Percentiles rank a stretch among this genome's conserved stretches.
These are phyloP conservation scores for Solanum piurae DNA, from an alignment of 257 asterid species.

Conservation along the genomic window DNA sequence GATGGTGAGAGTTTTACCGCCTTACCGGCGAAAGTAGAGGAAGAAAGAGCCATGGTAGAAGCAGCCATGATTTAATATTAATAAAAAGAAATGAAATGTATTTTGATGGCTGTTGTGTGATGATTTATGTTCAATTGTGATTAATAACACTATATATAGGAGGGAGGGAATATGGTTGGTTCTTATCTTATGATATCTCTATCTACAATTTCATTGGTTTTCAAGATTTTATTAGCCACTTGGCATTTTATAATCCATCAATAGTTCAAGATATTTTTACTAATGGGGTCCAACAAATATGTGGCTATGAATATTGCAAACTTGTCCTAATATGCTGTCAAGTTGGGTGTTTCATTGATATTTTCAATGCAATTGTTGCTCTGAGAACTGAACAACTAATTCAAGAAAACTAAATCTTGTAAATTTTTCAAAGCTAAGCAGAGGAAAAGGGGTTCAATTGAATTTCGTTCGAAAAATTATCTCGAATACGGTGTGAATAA, in stretches of 20 bases:
- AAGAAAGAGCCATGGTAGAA: slow-evolving; percentile 54
- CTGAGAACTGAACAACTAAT: not conserved
- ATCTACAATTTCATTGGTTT: not conserved
- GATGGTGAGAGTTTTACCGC: slow-evolving; percentile 34
- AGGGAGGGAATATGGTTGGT: not conserved
- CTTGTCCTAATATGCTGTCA: not conserved
- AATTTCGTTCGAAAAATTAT: not conserved
- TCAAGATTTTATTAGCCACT: not conserved
- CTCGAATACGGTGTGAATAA: too few species aligned
- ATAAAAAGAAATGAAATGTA: not conserved
- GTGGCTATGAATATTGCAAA: not conserved
- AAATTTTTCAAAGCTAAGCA: not conserved
- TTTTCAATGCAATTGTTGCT: not conserved
- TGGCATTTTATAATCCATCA: not conserved
- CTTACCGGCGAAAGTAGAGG: slow-evolving; percentile 38
- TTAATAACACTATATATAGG: not conserved
- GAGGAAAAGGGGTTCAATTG: not conserved
- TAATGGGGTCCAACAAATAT: not conserved
- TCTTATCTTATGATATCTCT: not conserved
- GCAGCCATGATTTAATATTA: slow-evolving; percentile 29
- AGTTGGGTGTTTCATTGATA: not conserved
- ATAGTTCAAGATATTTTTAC: not conserved
- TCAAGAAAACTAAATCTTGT: not conserved
- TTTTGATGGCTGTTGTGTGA: not conserved
- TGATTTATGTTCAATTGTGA: not conserved